Evolutionary conservation across 2,329 filamentous ascomycete species (phyloP).

Genomic region (Pseudogymnoascus sp.): DNA sequence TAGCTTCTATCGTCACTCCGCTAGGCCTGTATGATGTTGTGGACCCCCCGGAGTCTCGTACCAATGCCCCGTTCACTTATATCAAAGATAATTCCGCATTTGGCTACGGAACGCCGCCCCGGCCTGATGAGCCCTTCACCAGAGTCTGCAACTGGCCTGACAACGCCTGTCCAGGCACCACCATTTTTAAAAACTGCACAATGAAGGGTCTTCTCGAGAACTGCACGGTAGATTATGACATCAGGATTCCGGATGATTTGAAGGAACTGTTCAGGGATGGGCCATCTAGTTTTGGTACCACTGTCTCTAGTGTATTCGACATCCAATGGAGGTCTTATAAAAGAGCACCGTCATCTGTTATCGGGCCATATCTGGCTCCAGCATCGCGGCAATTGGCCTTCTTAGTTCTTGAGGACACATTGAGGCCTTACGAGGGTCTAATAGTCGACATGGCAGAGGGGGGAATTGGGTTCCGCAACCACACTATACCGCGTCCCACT

Average conservation of each 20-base stretch:
- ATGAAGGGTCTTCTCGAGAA: conserved; percentile 9
- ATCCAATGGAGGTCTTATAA: conserved; percentile 29
- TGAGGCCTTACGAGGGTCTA: conserved; percentile 33
- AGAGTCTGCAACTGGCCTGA: conserved; percentile 25
- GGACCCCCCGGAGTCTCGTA: conserved; percentile 15
- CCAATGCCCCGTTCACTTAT: conserved; percentile 29
- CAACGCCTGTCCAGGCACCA: conserved; percentile 20
- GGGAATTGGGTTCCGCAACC: conserved; percentile 38
- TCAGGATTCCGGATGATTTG: conserved; percentile 27
- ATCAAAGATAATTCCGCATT: conserved; percentile 30
- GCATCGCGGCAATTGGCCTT: conserved; percentile 19
- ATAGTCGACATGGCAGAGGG: conserved; percentile 34
- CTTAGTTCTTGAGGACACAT: conserved; percentile 12
- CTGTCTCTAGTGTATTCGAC: conserved; percentile 36
- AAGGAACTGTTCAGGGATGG: conserved; percentile 25
- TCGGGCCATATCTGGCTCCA: conserved; percentile 22
- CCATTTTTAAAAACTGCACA: conserved; percentile 16
- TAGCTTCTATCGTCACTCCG: conserved; percentile 38
- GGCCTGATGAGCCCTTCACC: conserved; percentile 27
- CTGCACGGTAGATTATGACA: conserved; percentile 14
- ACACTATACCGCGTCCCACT: conserved; percentile 29
- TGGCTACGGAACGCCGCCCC: conserved; percentile 31
- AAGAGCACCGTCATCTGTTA: conserved; percentile 21
- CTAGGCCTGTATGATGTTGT: conserved; percentile 37
- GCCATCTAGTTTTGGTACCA: conserved; percentile 29